Base-by-base conservation (phyloP, 2,329 filamentous ascomycete species). In the Mycosphaerella arachidis region DNA sequence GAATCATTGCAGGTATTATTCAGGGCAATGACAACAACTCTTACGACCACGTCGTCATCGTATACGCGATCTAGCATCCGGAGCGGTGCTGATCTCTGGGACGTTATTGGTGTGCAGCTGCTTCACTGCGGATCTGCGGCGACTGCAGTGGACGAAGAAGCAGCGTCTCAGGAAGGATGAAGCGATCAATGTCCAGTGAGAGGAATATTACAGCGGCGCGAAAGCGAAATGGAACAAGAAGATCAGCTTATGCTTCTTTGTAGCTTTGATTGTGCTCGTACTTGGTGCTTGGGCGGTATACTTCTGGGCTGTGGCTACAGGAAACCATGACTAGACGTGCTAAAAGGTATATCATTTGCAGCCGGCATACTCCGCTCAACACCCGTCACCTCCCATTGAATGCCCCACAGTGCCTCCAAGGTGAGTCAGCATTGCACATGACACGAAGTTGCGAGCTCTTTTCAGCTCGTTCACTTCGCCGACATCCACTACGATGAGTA, bases 241-340 rank as follows among this genome's bases (percentile, higher is more conserved):
- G 55, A 59, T 60, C 10, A 77, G 37, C 59, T 66, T 8, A 20
- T 31, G n/a, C 1, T 79, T 79, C 58, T 82, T 85, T 55, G 69
- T 63, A 1, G 69, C 72, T 0, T 64, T 84, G 1, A 64, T 80
- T 0, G 24, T 81, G 3, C 63, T 86, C 45, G 76, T 82, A 0
- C 33, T 83, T 9, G 84, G 84, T 0, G 75, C 75, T 1, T 84
- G 82, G 81, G 71, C 66, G 8, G 83, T 81, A 0, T 86, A 85
- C 68, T 84, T 86, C 61, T 86, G 83, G 83, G 84, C 84, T 7
- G 77, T 82, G 2, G 81, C 80, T 4, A 86, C 81, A 0, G 81
- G 80, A 0, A 77, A 83, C 57, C 79, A 81, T 55, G 55, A 66
- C 33, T 66, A 43, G 40, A 18, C 40, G 7, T n/a, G 3, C 40